These are phyloP conservation scores for Russula earlei DNA, from an alignment of 768 basidiomycete species.

Conservation along the genomic window DNA sequence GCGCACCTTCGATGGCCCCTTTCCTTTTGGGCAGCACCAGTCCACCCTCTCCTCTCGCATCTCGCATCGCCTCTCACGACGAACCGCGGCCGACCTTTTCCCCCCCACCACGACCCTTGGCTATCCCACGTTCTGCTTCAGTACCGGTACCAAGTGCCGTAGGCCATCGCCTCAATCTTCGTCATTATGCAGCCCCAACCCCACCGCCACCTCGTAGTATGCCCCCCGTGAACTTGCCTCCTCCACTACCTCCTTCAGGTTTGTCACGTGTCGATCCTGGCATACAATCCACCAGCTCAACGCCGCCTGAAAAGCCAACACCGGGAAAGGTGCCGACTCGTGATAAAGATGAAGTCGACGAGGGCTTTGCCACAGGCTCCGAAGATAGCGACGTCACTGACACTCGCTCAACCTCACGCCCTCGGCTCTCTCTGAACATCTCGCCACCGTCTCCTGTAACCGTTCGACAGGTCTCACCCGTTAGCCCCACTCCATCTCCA, in stretches of 20 bases:
- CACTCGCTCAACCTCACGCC: background rate
- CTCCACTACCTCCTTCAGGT: background rate
- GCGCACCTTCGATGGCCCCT: background rate
- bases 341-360: slow-evolving; percentile 15
- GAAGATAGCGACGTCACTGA: slow-evolving; percentile 13
- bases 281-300: slow-evolving; percentile 1
- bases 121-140: slow-evolving; percentile 9
- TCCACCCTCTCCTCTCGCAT: slow-evolving; percentile 3
- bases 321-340: background rate
- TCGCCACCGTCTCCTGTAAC: slow-evolving; percentile 6
- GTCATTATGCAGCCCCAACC: slow-evolving; percentile 19
- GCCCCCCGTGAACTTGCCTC: background rate
- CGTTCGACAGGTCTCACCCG: background rate
- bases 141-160: background rate
- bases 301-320: background rate
- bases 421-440: slow-evolving; percentile 13
- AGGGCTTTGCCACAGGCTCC: slow-evolving; percentile 18
- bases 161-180: slow-evolving; percentile 16
- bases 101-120: background rate
- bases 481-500: slow-evolving; percentile 11
- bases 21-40: slow-evolving; percentile 8
- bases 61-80: background rate
- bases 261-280: background rate
- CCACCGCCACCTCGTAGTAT: background rate
- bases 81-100: slow-evolving; percentile 9